Evolutionary conservation across 1,284 basidiomycete genomes (phyloP), one percentile per base, ranked within the genome.

Genomic region (Jaminaea rosea): DNA sequence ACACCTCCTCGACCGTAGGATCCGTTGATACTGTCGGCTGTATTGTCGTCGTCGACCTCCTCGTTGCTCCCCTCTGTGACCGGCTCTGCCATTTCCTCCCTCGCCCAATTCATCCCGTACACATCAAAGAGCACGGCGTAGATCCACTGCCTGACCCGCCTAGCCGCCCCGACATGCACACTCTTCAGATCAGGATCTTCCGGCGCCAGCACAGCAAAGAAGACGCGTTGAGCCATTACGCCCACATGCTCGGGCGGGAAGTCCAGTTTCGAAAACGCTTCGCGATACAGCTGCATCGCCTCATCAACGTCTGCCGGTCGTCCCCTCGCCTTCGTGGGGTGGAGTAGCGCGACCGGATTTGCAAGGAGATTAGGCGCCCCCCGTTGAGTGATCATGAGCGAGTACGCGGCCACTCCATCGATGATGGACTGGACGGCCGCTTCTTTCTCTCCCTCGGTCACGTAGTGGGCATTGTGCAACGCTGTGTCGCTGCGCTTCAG

Each of bases 41-140:
- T 42, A 26, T 49, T 47, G 4, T 27, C 42, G 1, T 5, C 52
- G 0, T 59, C 50, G 3, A 52, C 54, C 1, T 39, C 50, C 7
- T 32, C 44, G 5, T 50, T 44, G 2, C 26, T 19, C 27, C 26
- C 31, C 10, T 37, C 26, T 0, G 34, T 11, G 19, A 52, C 28
- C 5, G 64, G 63, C 36, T 63, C 64, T 15, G 61, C 61, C 46
- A 67, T 26, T 1, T 55, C 56, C 0, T 67, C 58, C 6, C 67
- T 48, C 5, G 65, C 60, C 67, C 67, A 69, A 6, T 46, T 46
- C 63, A 69, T 62, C 1, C 67, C 67, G 59, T 59, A 69, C 4
- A 47, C 58, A 0, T 52, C 50, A 17, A 69, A 69, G 17, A 69
- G 46, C 6, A 63, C 56, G 13, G 60, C 50, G n/a, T 42, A 58